Evolutionary conservation across 1,284 basidiomycete species (phyloP).

Genomic region (Apiotrichum akiyoshidainum): DNA sequence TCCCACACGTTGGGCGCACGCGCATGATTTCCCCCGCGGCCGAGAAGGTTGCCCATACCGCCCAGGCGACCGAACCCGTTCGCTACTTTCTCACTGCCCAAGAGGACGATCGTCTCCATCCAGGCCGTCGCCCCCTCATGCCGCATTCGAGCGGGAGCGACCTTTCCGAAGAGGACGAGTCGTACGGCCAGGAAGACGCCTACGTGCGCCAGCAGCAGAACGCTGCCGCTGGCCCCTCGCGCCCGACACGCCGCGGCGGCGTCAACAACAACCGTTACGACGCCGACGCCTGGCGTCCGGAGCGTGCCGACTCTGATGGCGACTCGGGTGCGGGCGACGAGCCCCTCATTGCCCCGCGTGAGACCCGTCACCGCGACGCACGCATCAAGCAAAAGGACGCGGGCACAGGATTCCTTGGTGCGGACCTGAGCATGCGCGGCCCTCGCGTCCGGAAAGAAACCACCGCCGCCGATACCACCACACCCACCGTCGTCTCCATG

Average conservation of each 20-base stretch:
- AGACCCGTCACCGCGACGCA: background rate
- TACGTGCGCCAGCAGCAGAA: background rate
- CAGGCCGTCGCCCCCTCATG: background rate
- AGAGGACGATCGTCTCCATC: slow-evolving; percentile 21
- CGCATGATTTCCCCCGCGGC: slow-evolving; percentile 1
- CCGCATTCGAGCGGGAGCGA: slow-evolving; percentile 23
- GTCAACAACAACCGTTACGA: background rate
- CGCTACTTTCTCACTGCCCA: slow-evolving; percentile 34
- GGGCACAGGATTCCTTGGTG: background rate
- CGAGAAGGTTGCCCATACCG: background rate
- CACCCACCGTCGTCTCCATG: background rate
- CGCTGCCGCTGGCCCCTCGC: background rate
- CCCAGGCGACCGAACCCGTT: slow-evolving; percentile 35
- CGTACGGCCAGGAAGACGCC: slow-evolving; percentile 42
- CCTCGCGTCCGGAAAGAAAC: background rate
- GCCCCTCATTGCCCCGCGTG: background rate
- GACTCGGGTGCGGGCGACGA: slow-evolving; percentile 3
- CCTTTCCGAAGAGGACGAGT: slow-evolving; percentile 33
- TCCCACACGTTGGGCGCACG: background rate
- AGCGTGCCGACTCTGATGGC: background rate
- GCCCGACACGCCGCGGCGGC: background rate
- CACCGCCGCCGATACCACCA: background rate
- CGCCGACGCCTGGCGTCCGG: slow-evolving; percentile 1
- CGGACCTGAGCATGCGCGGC: background rate
- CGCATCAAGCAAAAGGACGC: background rate